Base-by-base conservation (phyloP, 306 rosid genomes). In the Cicer arietinum region DNA sequence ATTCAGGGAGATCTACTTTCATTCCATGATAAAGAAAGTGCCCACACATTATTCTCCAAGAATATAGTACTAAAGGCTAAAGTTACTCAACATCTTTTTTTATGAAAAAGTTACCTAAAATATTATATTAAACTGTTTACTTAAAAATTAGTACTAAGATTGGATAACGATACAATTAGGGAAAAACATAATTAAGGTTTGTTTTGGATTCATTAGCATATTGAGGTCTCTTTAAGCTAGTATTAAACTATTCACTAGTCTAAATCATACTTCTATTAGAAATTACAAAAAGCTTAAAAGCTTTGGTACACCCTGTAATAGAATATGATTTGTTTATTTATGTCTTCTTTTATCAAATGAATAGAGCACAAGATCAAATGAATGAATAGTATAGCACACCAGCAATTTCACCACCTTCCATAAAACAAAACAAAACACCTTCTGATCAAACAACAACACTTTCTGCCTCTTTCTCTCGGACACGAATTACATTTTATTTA, bases 401-500 rank as follows among this genome's bases (percentile, higher is more conserved):
- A 25, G 51, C 37, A 78, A 63, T 87, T 41, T 63, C 78, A 70
- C 42, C 82, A 82, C 77, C 77, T 71, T 70, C 52, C 62, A 59
- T 43, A 63, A 57, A 63, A 66, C 71, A 66, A 66, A 14, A 63
- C 69, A 47, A 45, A 54, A 74, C 8, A 30, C 43, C 25, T 69
- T 64, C 30, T 57, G 74, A 54, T 71, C 22, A 53, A 54, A 75
- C 17, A 53, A 11, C 69, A 25, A 65, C 90, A 74, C 92, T 90
- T 91, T 94, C 91, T 91, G 97, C 93, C 88, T 84, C 93, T 91
- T 76, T 80, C 90, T 71, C 71, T 71, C 86, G 47, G 89, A 94
- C 97, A 91, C 77, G 52, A 62, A 68, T 37, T 4, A 79, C 51
- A 44, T 7, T 18, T 25, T 25, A 25, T 25, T 25, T 25, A 25